Evolutionary conservation across 1,284 basidiomycete species (phyloP).

Genomic region (Termitomyces sp.): DNA sequence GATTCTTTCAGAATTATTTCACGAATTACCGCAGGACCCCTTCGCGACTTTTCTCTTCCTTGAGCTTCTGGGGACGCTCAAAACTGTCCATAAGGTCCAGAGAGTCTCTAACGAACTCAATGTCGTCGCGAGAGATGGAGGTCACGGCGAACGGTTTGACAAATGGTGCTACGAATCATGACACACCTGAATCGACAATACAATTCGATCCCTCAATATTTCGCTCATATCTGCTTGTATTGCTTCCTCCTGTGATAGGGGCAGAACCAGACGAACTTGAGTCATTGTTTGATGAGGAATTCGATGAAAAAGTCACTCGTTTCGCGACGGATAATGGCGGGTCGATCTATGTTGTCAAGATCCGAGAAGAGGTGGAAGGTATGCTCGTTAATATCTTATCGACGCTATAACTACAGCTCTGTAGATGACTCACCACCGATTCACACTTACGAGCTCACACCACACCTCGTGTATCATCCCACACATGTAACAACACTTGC

Average conservation of each 20-base stretch:
- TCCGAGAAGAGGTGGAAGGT: conserved; percentile 69
- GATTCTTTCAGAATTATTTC: conserved; percentile 31
- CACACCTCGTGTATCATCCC: conserved; percentile 76
- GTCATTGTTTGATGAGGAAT: conserved; percentile 67
- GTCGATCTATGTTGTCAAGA: conserved; percentile 76
- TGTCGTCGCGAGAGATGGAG: conserved; percentile 21
- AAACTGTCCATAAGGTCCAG: conserved; percentile 21
- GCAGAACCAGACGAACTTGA: conserved; percentile 60
- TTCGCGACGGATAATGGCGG: conserved; percentile 72
- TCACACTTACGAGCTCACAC: conserved; percentile 67
- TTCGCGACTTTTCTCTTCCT: conserved; percentile 20
- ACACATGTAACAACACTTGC: conserved; percentile 85
- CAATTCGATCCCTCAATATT: conserved; percentile 60
- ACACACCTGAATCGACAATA: conserved; percentile 16
- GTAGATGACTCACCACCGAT: conserved; percentile 58
- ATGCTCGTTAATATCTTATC: conserved; percentile 18
- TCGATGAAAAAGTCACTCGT: conserved; percentile 65
- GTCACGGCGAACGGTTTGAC: conserved; percentile 13
- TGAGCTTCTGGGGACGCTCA: conserved; percentile 23
- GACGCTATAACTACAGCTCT: neutral
- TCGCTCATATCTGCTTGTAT: conserved; percentile 59
- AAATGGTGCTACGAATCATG: conserved; percentile 19
- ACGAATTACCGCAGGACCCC: conserved; percentile 28
- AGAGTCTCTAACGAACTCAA: conserved; percentile 16
- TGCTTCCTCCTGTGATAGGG: conserved; percentile 74